Evolutionary conservation across 768 basidiomycete species (phyloP).

Genomic region (Phallus indusiatus): DNA sequence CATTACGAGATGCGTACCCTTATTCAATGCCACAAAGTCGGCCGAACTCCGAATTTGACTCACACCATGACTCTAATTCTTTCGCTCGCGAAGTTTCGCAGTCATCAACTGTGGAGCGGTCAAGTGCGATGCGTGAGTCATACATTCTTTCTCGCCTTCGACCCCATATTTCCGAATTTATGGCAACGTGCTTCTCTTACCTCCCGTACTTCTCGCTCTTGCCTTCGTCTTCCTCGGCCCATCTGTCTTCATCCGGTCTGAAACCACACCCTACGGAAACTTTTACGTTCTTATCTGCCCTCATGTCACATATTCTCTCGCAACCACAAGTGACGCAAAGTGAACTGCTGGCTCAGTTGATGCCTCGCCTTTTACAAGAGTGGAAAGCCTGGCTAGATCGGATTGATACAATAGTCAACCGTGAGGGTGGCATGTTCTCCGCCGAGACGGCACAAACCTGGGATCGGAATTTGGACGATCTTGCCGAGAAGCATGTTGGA

Average conservation of each 20-base stretch:
- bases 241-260: constrained; percentile 31
- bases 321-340: constrained; percentile 61
- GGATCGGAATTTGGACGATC: constrained; percentile 60
- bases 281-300: constrained; percentile 56
- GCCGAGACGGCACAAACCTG: constrained; percentile 58
- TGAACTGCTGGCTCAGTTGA: constrained; percentile 44
- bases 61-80: constrained; percentile 14
- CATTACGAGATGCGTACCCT: constrained; percentile 73
- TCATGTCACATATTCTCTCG: constrained; percentile 57
- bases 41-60: constrained; percentile 26
- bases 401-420: constrained; percentile 63
- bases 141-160: constrained; percentile 70
- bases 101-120: constrained; percentile 22
- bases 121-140: constrained; percentile 65
- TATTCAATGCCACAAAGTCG: constrained; percentile 45
- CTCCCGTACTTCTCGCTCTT: constrained; percentile 76
- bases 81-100: constrained; percentile 13
- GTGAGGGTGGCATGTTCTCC: constrained; percentile 71
- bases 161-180: constrained; percentile 68
- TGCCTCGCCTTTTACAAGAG: constrained; percentile 59
- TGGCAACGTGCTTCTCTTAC: constrained; percentile 69
- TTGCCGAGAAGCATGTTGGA: constrained; percentile 39
- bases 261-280: constrained; percentile 65
- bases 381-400: constrained; percentile 72
- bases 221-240: constrained; percentile 21